Conservation (phyloP, 768 basidiomycete species). For the Cubamyces sp. region DNA sequence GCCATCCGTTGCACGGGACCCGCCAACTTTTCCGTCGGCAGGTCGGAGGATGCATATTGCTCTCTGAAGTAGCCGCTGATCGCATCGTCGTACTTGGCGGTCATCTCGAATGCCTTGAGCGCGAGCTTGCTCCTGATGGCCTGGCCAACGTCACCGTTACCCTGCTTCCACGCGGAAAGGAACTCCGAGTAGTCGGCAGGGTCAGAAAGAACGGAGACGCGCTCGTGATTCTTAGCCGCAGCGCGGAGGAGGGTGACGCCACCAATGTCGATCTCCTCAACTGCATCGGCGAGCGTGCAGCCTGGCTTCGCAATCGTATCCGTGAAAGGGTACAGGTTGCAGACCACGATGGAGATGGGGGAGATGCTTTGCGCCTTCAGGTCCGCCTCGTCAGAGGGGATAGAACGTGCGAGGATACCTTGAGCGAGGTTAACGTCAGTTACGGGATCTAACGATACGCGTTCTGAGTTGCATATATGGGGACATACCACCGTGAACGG, state of each 20-base stretch:
- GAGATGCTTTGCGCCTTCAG: conserved; percentile 82
- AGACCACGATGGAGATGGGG: conserved; percentile 95
- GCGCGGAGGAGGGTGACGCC: conserved; percentile 97
- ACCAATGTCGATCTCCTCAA: conserved; percentile 99
- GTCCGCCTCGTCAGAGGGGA: conserved; percentile 88
- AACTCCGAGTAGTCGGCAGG: conserved; percentile 87
- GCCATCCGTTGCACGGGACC: conserved; percentile 81
- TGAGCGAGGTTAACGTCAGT: neutral
- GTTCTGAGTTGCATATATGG: neutral
- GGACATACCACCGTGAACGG: conserved; percentile 88
- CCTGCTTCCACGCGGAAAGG: conserved; percentile 73
- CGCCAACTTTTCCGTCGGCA: conserved; percentile 60
- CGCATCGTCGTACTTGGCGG: conserved; percentile 91
- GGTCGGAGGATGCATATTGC: conserved; percentile 87
- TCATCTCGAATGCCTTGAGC: conserved; percentile 97
- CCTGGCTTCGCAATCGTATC: conserved; percentile 86
- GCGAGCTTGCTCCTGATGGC: conserved; percentile 78
- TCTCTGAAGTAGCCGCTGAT: conserved; percentile 97
- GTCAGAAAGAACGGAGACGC: conserved; percentile 88
- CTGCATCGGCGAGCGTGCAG: conserved; percentile 89
- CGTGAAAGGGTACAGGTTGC: conserved; percentile 98
- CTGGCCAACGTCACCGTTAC: conserved; percentile 75
- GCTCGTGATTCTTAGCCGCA: conserved; percentile 96
- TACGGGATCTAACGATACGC: no score
- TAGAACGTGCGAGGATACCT: conserved; percentile 95